phyloP scores from a whole-genome alignment of 1,284 basidiomycete genomes.

The Puccinia novopanici region DNA sequence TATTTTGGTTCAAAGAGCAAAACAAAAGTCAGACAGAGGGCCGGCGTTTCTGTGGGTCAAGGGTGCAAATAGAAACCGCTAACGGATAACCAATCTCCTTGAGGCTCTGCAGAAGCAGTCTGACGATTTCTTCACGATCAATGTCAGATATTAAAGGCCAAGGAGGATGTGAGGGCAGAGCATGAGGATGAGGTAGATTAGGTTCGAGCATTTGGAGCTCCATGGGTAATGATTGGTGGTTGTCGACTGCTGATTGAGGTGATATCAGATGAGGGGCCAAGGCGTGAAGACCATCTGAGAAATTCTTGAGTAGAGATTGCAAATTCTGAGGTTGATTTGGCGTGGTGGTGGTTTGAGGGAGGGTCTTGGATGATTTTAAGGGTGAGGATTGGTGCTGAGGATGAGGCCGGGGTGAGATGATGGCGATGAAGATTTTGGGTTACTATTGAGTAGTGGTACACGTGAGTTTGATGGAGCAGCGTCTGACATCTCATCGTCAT shows the following conservation, averaged over 20 bases:
- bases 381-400: background rate
- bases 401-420: background rate
- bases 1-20: background rate
- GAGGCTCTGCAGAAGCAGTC: constrained; percentile 84
- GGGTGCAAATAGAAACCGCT: constrained; percentile 60
- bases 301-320: constrained; percentile 13
- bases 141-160: constrained; percentile 60
- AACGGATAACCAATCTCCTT: constrained; percentile 89
- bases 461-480: background rate
- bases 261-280: constrained; percentile 14
- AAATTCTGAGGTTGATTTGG: background rate
- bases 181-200: background rate
- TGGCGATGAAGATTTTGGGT: background rate
- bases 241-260: background rate
- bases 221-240: background rate
- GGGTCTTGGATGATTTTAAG: background rate
- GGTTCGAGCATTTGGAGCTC: background rate
- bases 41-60: background rate
- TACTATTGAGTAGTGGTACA: background rate
- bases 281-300: constrained; percentile 23
- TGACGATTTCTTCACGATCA: constrained; percentile 85
- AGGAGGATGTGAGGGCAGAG: constrained; percentile 14
- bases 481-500: background rate
- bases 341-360: background rate
- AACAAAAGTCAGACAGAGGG: constrained; percentile 6